A percentile compares a stretch with the other conserved stretches of the same genome.
Evolutionary conservation across 75 land plant species (phyloP).

Genomic region (Sequoiadendron giganteum): DNA sequence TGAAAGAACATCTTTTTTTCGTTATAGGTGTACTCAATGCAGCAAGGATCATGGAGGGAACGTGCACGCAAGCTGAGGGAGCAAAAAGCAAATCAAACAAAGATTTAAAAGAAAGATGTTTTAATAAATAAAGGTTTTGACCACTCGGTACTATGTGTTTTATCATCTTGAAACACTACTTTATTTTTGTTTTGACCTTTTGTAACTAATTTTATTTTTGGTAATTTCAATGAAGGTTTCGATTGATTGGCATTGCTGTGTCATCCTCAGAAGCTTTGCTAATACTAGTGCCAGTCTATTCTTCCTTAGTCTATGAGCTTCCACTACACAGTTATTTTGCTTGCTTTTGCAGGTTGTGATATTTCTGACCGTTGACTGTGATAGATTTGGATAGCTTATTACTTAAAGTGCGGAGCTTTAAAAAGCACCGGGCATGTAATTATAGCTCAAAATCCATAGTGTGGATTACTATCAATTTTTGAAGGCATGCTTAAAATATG

Average conservation of each 20-base stretch:
- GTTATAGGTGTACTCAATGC: slow-evolving; percentile 24
- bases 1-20: background rate
- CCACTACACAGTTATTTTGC: background rate
- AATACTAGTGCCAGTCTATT: background rate
- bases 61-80: slow-evolving; percentile 23
- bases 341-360: background rate
- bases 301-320: background rate
- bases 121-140: background rate
- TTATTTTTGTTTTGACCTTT: background rate
- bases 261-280: background rate
- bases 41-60: slow-evolving; percentile 29
- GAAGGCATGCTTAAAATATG: background rate
- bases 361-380: background rate
- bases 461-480: too few species aligned
- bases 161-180: background rate
- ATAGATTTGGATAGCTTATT: background rate
- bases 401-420: background rate
- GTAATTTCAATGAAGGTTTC: background rate
- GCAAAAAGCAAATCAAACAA: slow-evolving; percentile 7
- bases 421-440: background rate
- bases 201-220: background rate
- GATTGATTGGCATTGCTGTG: background rate
- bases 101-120: background rate
- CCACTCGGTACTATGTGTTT: background rate
- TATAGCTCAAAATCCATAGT: background rate